Percentiles rank a stretch among this genome's conserved stretches.
Evolutionary conservation across 495 filamentous ascomycete species (phyloP).

Genomic region (Staphylotrichum longicolle): DNA sequence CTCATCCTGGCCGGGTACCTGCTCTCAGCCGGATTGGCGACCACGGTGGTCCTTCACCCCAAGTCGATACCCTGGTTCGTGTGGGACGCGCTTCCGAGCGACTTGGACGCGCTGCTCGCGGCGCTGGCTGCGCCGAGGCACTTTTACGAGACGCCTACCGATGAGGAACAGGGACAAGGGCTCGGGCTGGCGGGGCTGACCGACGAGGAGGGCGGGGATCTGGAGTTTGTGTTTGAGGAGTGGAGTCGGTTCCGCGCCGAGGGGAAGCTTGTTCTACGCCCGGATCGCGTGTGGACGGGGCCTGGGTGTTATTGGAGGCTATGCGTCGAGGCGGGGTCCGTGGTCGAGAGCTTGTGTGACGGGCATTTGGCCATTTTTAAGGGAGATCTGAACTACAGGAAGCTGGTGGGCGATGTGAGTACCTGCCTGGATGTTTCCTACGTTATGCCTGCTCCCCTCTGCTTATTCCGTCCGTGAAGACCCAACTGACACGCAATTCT

Average conservation of each 20-base stretch:
- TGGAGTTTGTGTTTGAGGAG: conserved; percentile 73
- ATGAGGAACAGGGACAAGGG: conserved; percentile 59
- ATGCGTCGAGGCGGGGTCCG: conserved; percentile 59
- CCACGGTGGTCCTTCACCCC: conserved; percentile 80
- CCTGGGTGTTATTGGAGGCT: conserved; percentile 84
- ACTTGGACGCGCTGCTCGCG: conserved; percentile 76
- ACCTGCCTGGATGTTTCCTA: neutral
- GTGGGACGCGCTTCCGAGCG: conserved; percentile 82
- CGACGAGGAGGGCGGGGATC: conserved; percentile 62
- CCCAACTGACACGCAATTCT: neutral
- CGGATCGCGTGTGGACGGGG: conserved; percentile 87
- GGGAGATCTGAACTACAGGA: conserved; percentile 94
- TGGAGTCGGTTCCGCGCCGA: conserved; percentile 79
- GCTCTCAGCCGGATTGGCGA: conserved; percentile 75
- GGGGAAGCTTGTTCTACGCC: conserved; percentile 75
- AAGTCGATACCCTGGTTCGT: conserved; percentile 98
- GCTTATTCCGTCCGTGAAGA: neutral
- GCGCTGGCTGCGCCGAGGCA: conserved; percentile 66
- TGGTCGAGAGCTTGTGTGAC: conserved; percentile 75
- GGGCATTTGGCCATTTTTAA: conserved; percentile 94
- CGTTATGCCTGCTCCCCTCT: neutral
- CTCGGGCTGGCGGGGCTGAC: conserved; percentile 57
- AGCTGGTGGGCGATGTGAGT: conserved; percentile 82
- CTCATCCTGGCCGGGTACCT: conserved; percentile 88
- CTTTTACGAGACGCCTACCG: conserved; percentile 72